Percentiles rank a stretch among this genome's conserved stretches.
These are phyloP conservation scores for Diversispora eburnea DNA, from an alignment of 192 early-diverging fungal species.

Conservation along the genomic window DNA sequence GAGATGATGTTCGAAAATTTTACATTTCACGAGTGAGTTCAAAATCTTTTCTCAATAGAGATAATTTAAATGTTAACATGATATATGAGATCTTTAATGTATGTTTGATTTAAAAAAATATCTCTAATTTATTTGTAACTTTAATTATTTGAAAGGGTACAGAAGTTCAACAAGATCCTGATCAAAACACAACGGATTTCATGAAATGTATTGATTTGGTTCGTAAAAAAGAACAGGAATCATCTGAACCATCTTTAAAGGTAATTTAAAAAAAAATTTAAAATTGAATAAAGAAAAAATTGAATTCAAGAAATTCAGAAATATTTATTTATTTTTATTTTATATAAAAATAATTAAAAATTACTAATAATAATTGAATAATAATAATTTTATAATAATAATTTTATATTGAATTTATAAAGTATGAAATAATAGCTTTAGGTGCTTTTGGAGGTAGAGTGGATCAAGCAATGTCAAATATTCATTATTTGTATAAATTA, in stretches of 20 bases:
- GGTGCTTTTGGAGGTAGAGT: conserved; percentile 85
- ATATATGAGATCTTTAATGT: no score
- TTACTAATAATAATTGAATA: not conserved
- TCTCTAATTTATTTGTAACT: not conserved
- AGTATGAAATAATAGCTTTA: conserved; percentile 66
- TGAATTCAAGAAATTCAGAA: no score
- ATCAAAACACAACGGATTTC: conserved; percentile 78
- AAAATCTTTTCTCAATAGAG: not conserved
- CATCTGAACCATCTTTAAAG: not conserved
- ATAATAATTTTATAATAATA: conserved; percentile 7
- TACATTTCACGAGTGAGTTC: conserved; percentile 55
- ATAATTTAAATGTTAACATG: no score
- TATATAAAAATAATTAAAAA: no score
- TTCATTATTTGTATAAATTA: conserved; percentile 67
- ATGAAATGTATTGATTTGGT: conserved; percentile 71
- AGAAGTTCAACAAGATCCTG: conserved; percentile 38
- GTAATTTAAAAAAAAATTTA: no score
- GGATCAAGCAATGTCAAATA: conserved; percentile 81
- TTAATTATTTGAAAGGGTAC: conserved; percentile 47
- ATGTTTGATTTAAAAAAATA: not conserved
- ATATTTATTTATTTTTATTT: no score
- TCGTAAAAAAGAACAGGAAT: conserved; percentile 2
- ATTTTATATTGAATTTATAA: conserved; percentile 20
- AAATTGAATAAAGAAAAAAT: no score
- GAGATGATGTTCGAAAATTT: conserved; percentile 53